phyloP scores from a whole-genome alignment of 257 asterid species.

The Solanum rostratum region DNA sequence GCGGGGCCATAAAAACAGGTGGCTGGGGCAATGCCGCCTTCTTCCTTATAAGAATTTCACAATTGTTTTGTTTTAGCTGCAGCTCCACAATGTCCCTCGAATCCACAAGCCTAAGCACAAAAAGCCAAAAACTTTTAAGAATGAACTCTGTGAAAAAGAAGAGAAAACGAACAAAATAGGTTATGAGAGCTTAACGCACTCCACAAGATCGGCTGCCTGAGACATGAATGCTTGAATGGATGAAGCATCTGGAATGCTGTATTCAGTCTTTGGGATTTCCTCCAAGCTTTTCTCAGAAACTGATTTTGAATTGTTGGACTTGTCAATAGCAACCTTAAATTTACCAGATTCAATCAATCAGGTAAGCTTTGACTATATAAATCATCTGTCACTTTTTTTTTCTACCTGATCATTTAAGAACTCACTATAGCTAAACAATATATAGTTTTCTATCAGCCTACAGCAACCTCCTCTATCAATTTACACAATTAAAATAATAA shows the following conservation, averaged over 20 bases:
- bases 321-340: conserved; percentile 24
- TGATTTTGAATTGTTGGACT: conserved; percentile 22
- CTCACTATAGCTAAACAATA: not conserved
- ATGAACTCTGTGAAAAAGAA: not conserved
- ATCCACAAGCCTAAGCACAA: conserved; percentile 40
- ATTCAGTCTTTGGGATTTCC: conserved; percentile 10
- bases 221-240: conserved; percentile 34
- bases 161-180: not conserved
- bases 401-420: not conserved
- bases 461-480: not conserved
- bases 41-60: conserved; percentile 45
- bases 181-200: conserved; percentile 20
- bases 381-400: not conserved
- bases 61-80: conserved; percentile 44
- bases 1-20: conserved; percentile 18
- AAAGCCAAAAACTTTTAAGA: not conserved
- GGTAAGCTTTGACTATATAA: not conserved
- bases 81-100: conserved; percentile 45
- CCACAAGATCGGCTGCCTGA: conserved; percentile 36
- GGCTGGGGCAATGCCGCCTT: conserved; percentile 45
- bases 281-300: conserved; percentile 8
- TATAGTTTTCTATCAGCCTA: not conserved
- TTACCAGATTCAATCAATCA: not conserved
- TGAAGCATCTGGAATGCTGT: conserved; percentile 31
- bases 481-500: not conserved